These are phyloP conservation scores for Paragyromitra xinjiangensis DNA, from an alignment of 495 filamentous ascomycete genomes.

Conservation along the genomic window DNA sequence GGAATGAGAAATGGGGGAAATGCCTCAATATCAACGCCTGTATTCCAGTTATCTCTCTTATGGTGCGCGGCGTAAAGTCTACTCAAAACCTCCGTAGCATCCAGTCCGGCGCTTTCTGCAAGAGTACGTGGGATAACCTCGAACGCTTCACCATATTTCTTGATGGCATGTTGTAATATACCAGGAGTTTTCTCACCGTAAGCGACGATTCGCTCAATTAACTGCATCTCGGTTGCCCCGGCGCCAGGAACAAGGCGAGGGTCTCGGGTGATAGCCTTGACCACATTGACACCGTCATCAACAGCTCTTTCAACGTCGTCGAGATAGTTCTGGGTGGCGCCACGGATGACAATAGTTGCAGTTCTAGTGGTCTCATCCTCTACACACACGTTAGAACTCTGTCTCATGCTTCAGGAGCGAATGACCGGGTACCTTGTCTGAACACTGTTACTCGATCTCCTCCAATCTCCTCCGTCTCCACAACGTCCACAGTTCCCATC, in stretches of 20 bases:
- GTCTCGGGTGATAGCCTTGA: constrained; percentile 97
- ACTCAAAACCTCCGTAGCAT: constrained; percentile 93
- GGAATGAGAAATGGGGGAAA: constrained; percentile 26
- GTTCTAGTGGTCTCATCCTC: constrained; percentile 91
- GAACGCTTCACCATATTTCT: constrained; percentile 97
- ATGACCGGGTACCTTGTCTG: constrained; percentile 68
- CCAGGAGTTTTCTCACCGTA: constrained; percentile 92
- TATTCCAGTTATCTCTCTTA: constrained; percentile 85
- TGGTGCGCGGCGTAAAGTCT: constrained; percentile 91
- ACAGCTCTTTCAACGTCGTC: constrained; percentile 98
- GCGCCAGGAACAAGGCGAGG: constrained; percentile 90
- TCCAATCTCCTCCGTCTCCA: constrained; percentile 97
- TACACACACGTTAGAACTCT: constrained; percentile 36
- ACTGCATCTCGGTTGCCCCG: constrained; percentile 93
- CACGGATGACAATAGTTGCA: constrained; percentile 91
- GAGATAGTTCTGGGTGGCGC: constrained; percentile 96
- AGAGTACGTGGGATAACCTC: constrained; percentile 94
- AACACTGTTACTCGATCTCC: constrained; percentile 99
- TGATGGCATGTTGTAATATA: constrained; percentile 91
- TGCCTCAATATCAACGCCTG: constrained; percentile 91
- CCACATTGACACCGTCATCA: constrained; percentile 97
- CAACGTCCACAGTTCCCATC: constrained; percentile 93
- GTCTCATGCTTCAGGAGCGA: not conserved
- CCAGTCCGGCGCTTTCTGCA: constrained; percentile 91
- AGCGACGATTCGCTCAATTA: constrained; percentile 87